These are phyloP conservation scores for Chiua virens DNA, from an alignment of 768 basidiomycete genomes.

Conservation along the genomic window DNA sequence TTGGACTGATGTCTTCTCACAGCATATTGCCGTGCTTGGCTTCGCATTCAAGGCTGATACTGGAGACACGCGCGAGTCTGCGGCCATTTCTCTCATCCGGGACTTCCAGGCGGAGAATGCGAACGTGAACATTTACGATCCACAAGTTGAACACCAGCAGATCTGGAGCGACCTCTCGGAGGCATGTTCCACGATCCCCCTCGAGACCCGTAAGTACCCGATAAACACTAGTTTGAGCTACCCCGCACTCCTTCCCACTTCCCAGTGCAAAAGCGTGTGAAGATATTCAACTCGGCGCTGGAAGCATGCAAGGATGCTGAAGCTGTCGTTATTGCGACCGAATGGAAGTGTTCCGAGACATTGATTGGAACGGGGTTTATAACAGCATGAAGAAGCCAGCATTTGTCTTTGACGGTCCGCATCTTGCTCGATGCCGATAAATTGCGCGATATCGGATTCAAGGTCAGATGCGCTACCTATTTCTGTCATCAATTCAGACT, in stretches of 20 bases:
- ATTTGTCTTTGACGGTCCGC: conserved; percentile 93
- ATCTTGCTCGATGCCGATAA: conserved; percentile 80
- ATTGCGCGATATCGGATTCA: conserved; percentile 88
- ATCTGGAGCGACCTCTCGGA: conserved; percentile 83
- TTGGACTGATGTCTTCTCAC: conserved; percentile 12
- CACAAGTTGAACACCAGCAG: conserved; percentile 80
- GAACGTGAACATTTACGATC: conserved; percentile 86
- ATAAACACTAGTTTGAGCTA: not conserved
- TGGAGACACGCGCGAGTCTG: conserved; percentile 97
- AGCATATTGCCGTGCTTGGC: conserved; percentile 94
- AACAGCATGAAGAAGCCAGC: conserved; percentile 95
- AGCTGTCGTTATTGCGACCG: conserved; percentile 94
- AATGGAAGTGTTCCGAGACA: conserved; percentile 95
- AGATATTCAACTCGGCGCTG: conserved; percentile 70
- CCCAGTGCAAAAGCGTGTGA: conserved; percentile 86
- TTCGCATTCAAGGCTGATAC: conserved; percentile 99
- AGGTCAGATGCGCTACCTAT: conserved; percentile 38
- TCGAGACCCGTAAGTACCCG: conserved; percentile 61
- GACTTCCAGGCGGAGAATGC: conserved; percentile 93
- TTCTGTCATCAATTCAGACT: not conserved
- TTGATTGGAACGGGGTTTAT: conserved; percentile 90
- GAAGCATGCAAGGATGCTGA: conserved; percentile 90
- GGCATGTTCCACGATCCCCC: conserved; percentile 60
- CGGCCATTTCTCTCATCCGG: conserved; percentile 90
- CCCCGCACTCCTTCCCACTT: not conserved